phyloP scores from a whole-genome alignment of 2,329 filamentous ascomycete species.

The Cladosporium halotolerans region DNA sequence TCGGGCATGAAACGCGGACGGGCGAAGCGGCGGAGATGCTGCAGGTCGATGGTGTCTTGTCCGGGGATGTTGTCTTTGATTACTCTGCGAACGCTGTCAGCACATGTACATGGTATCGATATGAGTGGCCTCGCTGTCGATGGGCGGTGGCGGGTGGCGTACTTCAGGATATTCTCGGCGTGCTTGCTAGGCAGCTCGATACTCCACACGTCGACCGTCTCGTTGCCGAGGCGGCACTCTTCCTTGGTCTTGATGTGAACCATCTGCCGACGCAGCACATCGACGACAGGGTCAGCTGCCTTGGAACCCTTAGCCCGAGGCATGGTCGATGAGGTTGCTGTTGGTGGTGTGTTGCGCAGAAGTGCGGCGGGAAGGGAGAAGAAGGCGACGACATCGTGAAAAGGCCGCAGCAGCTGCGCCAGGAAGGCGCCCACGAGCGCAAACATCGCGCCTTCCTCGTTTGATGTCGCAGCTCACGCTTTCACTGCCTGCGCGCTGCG shows the following conservation, averaged over 20 bases:
- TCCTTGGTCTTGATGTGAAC: constrained; percentile 43
- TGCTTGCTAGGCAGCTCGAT: constrained; percentile 65
- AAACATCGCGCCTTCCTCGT: constrained; percentile 17
- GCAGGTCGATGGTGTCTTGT: constrained; percentile 39
- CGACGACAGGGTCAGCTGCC: constrained; percentile 4
- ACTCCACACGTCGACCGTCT: constrained; percentile 58
- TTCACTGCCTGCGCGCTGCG: constrained; percentile 1
- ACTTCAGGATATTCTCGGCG: constrained; percentile 69
- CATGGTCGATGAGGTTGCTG: constrained; percentile 16
- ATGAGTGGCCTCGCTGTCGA: background rate
- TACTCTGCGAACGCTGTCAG: constrained; percentile 31
- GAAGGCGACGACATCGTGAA: constrained; percentile 11
- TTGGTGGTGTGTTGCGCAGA: constrained; percentile 16
- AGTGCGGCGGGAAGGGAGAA: constrained; percentile 10
- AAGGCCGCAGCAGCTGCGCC: background rate
- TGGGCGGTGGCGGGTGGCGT: constrained; percentile 29
- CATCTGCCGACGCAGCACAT: constrained; percentile 25
- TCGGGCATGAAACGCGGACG: constrained; percentile 44
- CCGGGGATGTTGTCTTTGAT: constrained; percentile 41
- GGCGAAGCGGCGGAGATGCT: constrained; percentile 67
- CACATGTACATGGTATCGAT: background rate
- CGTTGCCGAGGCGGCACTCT: constrained; percentile 43
- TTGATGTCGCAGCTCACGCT: background rate
- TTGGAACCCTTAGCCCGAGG: constrained; percentile 10
- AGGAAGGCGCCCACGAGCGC: constrained; percentile 15